Evolutionary conservation across 2,329 filamentous ascomycete species (phyloP).

Genomic region (Pseudocercospora eumusae): DNA sequence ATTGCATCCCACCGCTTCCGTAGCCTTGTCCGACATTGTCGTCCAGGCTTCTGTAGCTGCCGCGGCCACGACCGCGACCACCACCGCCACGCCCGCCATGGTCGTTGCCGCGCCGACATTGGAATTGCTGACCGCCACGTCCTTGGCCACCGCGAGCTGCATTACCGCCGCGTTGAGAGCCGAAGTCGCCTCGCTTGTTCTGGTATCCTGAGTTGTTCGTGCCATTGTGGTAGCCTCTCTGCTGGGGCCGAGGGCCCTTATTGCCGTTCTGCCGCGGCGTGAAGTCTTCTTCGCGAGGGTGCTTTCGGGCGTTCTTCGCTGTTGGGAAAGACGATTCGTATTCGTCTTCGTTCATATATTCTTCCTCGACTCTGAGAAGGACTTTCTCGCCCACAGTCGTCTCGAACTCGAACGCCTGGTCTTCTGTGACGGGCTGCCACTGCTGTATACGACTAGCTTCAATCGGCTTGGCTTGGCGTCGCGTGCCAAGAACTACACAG

Average conservation of each 20-base stretch:
- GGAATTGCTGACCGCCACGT: slow-evolving; percentile 33
- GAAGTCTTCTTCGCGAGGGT: slow-evolving; percentile 59
- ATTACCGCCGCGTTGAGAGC: slow-evolving; percentile 41
- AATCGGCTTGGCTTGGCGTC: slow-evolving; percentile 71
- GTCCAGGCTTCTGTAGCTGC: slow-evolving; percentile 48
- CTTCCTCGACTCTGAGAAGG: slow-evolving; percentile 75
- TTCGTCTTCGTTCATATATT: slow-evolving; percentile 62
- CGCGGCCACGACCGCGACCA: slow-evolving; percentile 31
- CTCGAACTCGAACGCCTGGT: slow-evolving; percentile 75
- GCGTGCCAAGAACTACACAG: slow-evolving; percentile 78
- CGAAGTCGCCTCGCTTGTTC: slow-evolving; percentile 19
- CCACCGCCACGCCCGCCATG: slow-evolving; percentile 28
- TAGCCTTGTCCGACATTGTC: slow-evolving; percentile 43
- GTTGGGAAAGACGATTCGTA: slow-evolving; percentile 65
- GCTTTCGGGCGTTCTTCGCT: slow-evolving; percentile 63
- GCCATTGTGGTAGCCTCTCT: slow-evolving; percentile 27
- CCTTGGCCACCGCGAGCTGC: slow-evolving; percentile 35
- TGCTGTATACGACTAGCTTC: slow-evolving; percentile 49
- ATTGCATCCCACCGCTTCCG: slow-evolving; percentile 41
- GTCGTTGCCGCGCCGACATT: slow-evolving; percentile 43
- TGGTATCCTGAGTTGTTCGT: slow-evolving; percentile 39
- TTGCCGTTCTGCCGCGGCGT: slow-evolving; percentile 29
- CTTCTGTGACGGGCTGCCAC: slow-evolving; percentile 48
- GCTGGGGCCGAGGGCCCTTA: slow-evolving; percentile 38
- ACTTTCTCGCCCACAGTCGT: slow-evolving; percentile 85